Evolutionary conservation across 2,329 filamentous ascomycete species (phyloP).

Genomic region (Lasiodiplodia sp.): DNA sequence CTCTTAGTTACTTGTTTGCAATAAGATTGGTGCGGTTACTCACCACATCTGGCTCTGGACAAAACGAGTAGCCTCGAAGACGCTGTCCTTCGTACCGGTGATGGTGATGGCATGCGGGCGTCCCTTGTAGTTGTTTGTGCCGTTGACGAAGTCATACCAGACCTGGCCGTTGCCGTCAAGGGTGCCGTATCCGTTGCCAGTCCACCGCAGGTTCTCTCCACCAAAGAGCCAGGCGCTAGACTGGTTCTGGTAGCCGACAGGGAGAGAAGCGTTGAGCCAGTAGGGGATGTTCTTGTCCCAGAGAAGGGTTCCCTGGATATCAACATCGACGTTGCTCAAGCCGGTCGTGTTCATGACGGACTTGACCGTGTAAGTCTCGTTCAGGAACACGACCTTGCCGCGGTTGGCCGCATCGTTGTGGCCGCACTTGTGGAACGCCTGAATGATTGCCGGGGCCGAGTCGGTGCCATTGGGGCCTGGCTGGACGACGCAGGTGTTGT

Average conservation of each 20-base stretch:
- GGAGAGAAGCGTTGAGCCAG: conserved; percentile 41
- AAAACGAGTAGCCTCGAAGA: conserved; percentile 58
- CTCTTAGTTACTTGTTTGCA: neutral
- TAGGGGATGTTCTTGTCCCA: conserved; percentile 39
- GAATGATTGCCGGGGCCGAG: conserved; percentile 37
- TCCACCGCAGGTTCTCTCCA: conserved; percentile 58
- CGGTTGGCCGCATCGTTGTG: conserved; percentile 20
- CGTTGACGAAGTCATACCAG: conserved; percentile 63
- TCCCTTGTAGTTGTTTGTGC: conserved; percentile 17
- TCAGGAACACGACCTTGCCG: conserved; percentile 36
- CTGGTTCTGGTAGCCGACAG: conserved; percentile 42
- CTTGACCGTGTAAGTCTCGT: conserved; percentile 38
- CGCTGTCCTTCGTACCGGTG: conserved; percentile 56
- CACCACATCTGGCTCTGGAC: conserved; percentile 67
- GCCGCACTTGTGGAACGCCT: conserved; percentile 38
- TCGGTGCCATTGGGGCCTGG: conserved; percentile 19
- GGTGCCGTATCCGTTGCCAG: conserved; percentile 60
- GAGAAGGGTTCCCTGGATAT: conserved; percentile 36
- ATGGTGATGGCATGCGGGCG: conserved; percentile 62
- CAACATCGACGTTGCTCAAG: conserved; percentile 39
- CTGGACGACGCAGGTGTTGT: conserved; percentile 1
- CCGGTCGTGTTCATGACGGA: conserved; percentile 37
- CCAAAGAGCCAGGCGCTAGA: conserved; percentile 48
- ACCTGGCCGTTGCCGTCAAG: conserved; percentile 70
- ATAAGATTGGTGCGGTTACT: neutral